Conservation (phyloP, 257 asterid species). For the Ophiorrhiza pumila region DNA sequence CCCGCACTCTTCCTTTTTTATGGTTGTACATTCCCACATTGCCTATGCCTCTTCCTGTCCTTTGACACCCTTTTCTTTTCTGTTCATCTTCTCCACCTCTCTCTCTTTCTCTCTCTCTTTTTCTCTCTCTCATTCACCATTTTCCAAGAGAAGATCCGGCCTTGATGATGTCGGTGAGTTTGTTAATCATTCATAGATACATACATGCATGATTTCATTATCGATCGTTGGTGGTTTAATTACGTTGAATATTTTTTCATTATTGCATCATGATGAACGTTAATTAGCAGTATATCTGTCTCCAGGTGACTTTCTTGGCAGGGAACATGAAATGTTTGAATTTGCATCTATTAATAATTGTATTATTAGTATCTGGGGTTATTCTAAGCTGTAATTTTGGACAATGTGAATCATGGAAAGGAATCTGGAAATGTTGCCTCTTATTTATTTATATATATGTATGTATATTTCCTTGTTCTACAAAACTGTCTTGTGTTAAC, state of each 20-base stretch:
- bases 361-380: too few species aligned
- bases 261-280: too few species aligned
- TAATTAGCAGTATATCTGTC: too few species aligned
- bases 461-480: too few species aligned
- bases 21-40: constrained; percentile 6
- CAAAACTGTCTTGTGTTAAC: too few species aligned
- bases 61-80: constrained; percentile 29
- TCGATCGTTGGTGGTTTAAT: not conserved
- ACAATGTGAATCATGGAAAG: not conserved
- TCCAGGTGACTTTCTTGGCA: not conserved
- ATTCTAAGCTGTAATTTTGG: too few species aligned
- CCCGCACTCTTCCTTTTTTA: not conserved
- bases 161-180: constrained; percentile 62
- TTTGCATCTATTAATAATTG: not conserved
- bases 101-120: constrained; percentile 13
- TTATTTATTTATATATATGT: too few species aligned
- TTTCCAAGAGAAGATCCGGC: constrained; percentile 15
- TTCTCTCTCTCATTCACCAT: not conserved
- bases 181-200: not conserved
- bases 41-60: constrained; percentile 3
- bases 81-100: constrained; percentile 13
- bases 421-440: too few species aligned
- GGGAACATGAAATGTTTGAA: not conserved
- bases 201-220: too few species aligned
- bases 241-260: not conserved